Evolutionary conservation across 345 rosid species (phyloP).

Genomic region (Murraya paniculata): DNA sequence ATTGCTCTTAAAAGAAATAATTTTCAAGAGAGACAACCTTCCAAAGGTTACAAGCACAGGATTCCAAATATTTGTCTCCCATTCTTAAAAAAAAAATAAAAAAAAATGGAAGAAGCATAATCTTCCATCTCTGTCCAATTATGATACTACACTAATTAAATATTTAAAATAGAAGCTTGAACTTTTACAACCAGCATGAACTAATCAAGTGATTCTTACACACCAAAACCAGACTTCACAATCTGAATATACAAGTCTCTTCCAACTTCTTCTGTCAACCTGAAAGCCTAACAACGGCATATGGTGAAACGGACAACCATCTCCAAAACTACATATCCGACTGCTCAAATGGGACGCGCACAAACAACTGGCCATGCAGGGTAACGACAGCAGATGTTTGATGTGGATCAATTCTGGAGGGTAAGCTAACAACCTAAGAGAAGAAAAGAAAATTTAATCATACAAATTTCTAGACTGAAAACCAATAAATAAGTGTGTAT

Average conservation of each 20-base stretch:
- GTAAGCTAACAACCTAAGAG: slow-evolving; percentile 60
- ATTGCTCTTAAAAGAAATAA: neutral
- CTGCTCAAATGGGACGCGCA: slow-evolving; percentile 61
- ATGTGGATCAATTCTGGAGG: slow-evolving; percentile 64
- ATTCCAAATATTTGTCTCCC: neutral
- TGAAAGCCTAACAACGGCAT: neutral
- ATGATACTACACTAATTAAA: neutral
- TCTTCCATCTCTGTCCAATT: neutral
- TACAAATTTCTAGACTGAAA: neutral
- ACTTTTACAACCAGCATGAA: neutral
- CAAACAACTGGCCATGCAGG: slow-evolving; percentile 64
- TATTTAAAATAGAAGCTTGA: neutral
- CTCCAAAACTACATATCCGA: slow-evolving; percentile 10
- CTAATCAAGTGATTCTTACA: slow-evolving; percentile 5
- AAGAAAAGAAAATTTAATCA: neutral
- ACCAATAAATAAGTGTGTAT: neutral
- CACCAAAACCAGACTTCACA: neutral
- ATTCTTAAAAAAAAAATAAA: neutral
- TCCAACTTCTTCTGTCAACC: neutral
- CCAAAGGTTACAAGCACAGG: neutral
- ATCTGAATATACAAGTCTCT: neutral
- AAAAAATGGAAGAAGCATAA: neutral
- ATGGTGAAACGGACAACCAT: neutral
- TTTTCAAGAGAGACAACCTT: slow-evolving; percentile 1
- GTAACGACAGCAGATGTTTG: slow-evolving; percentile 78